Percentiles rank a stretch among this genome's conserved stretches.
Conservation (phyloP, 2,329 filamentous ascomycete genomes). For the Orbilia blumenaviensis region DNA sequence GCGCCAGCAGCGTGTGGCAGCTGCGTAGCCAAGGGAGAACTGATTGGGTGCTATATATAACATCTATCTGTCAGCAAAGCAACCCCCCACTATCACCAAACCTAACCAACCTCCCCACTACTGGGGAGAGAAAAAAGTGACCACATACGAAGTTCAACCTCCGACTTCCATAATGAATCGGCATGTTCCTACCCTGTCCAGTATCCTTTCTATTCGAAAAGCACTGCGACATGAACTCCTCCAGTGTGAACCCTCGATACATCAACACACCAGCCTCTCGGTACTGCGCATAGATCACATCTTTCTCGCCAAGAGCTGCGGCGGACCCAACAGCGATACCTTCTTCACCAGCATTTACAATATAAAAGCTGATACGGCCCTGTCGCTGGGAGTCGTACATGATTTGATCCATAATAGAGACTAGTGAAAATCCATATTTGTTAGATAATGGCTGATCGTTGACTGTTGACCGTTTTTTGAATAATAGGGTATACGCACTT, state of each 20-base stretch:
- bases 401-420: constrained; percentile 90
- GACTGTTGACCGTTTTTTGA: not conserved
- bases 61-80: not conserved
- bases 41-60: constrained; percentile 76
- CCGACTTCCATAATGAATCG: constrained; percentile 89
- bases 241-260: constrained; percentile 84
- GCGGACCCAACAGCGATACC: constrained; percentile 90
- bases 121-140: not conserved
- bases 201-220: constrained; percentile 85
- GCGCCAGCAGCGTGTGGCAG: constrained; percentile 88
- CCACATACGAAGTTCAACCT: constrained; percentile 77
- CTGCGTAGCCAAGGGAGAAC: constrained; percentile 85
- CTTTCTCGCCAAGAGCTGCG: constrained; percentile 80
- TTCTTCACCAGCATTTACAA: constrained; percentile 92
- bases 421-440: constrained; percentile 58
- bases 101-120: not conserved
- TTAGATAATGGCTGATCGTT: not conserved
- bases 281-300: constrained; percentile 94
- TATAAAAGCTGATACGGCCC: constrained; percentile 94
- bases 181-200: constrained; percentile 91
- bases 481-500: constrained; percentile 54
- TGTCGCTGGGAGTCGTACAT: constrained; percentile 99
- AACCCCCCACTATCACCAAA: not conserved
- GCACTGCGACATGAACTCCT: constrained; percentile 93
- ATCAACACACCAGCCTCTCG: constrained; percentile 90